Evolutionary conservation across 2,329 filamentous ascomycete genomes (phyloP).

Genomic region (Hymenoscyphus infarciens): DNA sequence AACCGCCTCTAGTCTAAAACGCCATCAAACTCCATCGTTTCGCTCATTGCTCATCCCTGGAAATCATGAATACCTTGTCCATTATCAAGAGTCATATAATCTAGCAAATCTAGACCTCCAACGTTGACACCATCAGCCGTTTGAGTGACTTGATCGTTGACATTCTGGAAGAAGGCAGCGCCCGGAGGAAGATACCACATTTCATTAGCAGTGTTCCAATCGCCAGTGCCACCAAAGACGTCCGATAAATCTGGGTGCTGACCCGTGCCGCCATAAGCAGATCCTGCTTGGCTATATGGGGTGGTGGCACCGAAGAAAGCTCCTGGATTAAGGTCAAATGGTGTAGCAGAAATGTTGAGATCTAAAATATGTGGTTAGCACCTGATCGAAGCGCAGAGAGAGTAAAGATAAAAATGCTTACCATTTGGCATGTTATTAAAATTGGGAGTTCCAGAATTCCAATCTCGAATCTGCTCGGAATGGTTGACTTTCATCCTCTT

Average conservation of each 20-base stretch:
- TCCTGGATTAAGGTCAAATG: constrained; percentile 54
- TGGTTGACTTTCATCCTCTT: constrained; percentile 30
- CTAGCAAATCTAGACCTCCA: constrained; percentile 62
- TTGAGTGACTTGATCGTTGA: constrained; percentile 63
- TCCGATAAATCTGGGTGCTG: constrained; percentile 33
- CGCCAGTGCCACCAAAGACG: constrained; percentile 25
- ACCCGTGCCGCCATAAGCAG: constrained; percentile 20
- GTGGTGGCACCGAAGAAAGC: constrained; percentile 48
- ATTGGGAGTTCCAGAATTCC: constrained; percentile 31
- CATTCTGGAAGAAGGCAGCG: constrained; percentile 61
- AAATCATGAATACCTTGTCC: neutral
- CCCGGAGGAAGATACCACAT: constrained; percentile 67
- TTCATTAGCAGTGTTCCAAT: constrained; percentile 39
- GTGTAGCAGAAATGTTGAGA: constrained; percentile 54
- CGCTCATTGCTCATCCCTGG: neutral
- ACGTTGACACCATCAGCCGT: constrained; percentile 65
- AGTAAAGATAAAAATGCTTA: constrained; percentile 14
- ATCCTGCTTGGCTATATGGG: constrained; percentile 32
- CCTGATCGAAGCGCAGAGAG: neutral
- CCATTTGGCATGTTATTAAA: constrained; percentile 26
- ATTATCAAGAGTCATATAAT: constrained; percentile 53
- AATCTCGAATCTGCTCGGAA: constrained; percentile 29
- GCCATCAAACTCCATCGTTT: neutral
- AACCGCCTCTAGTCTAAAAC: neutral
- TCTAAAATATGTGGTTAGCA: constrained; percentile 23